A percentile compares a stretch with the other conserved stretches of the same genome.
These are phyloP conservation scores for Cymodocea nodosa DNA, from an alignment of 116 monocot species.

Conservation along the genomic window DNA sequence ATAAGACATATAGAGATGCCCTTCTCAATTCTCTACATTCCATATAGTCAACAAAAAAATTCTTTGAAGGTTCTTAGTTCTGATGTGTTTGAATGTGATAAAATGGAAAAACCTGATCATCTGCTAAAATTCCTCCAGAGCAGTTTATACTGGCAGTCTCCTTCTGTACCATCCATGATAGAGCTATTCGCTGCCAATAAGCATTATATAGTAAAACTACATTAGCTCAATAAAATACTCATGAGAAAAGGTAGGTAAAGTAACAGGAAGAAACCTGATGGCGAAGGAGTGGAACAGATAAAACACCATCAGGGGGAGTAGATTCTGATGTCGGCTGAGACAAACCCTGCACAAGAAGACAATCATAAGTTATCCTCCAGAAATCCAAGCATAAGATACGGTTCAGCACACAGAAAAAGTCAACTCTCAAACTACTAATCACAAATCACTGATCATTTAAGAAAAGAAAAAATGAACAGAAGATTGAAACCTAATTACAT, in stretches of 20 bases:
- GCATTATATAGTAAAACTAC: background rate
- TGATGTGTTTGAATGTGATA: too few species aligned
- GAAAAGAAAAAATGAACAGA: too few species aligned
- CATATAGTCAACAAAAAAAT: constrained; percentile 1
- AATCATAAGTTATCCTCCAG: too few species aligned
- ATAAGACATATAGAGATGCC: constrained; percentile 5
- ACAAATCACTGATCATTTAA: too few species aligned
- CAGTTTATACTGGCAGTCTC: constrained; percentile 58
- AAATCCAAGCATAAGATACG: too few species aligned
- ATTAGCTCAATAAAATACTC: background rate
- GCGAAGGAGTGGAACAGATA: constrained; percentile 65
- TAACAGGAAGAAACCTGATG: constrained; percentile 46
- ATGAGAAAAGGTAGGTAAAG: background rate
- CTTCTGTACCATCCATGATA: constrained; percentile 88
- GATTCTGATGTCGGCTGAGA: constrained; percentile 61
- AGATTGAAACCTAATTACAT: too few species aligned
- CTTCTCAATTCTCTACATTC: too few species aligned
- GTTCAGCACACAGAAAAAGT: too few species aligned
- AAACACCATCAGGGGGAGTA: constrained; percentile 58
- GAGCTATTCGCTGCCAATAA: constrained; percentile 64
- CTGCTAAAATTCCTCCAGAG: constrained; percentile 91
- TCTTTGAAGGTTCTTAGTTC: background rate
- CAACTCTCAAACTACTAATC: too few species aligned
- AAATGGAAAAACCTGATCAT: constrained; percentile 70
- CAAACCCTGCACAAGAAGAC: constrained; percentile 32